phyloP scores from a whole-genome alignment of 441 rosid genomes.

The Erodium texanum region DNA sequence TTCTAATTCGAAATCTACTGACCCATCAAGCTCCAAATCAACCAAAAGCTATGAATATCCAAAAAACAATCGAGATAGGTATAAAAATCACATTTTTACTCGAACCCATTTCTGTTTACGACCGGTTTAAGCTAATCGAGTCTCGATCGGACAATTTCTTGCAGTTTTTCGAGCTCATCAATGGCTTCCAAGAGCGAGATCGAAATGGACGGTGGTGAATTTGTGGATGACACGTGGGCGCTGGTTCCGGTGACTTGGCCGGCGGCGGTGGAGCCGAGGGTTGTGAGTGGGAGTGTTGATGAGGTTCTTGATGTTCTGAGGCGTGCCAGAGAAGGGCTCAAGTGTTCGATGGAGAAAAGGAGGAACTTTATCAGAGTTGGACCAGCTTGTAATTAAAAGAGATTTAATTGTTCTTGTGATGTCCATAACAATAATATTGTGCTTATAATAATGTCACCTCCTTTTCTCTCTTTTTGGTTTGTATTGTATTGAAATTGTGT shows the following conservation, averaged over 20 bases:
- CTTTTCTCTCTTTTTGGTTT: not conserved
- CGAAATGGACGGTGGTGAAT: slow-evolving; percentile 17
- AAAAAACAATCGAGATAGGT: slow-evolving; percentile 23
- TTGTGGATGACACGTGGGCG: slow-evolving; percentile 37
- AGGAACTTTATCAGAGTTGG: slow-evolving; percentile 32
- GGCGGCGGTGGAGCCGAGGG: slow-evolving; percentile 16
- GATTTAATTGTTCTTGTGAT: not conserved
- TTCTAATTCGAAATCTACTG: not conserved
- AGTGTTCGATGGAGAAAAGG: slow-evolving; percentile 26
- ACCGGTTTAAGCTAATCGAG: slow-evolving; percentile 2
- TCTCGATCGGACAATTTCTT: not conserved
- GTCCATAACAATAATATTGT: not conserved
- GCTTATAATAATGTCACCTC: not conserved
- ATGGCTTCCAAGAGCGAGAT: slow-evolving; percentile 11
- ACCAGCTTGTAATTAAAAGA: slow-evolving; percentile 17
- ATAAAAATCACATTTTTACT: not conserved
- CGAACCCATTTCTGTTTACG: not conserved
- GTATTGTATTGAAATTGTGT: too few species aligned
- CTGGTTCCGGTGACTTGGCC: slow-evolving; percentile 27
- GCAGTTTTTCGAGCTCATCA: slow-evolving; percentile 18
- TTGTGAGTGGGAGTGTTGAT: slow-evolving; percentile 22
- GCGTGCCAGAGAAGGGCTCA: slow-evolving; percentile 42
- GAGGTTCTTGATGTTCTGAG: slow-evolving; percentile 48
- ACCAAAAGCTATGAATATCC: slow-evolving; percentile 20
- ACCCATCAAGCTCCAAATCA: slow-evolving; percentile 7